phyloP scores from a whole-genome alignment of 2,329 filamentous ascomycete genomes.

The Xylaria sp. region DNA sequence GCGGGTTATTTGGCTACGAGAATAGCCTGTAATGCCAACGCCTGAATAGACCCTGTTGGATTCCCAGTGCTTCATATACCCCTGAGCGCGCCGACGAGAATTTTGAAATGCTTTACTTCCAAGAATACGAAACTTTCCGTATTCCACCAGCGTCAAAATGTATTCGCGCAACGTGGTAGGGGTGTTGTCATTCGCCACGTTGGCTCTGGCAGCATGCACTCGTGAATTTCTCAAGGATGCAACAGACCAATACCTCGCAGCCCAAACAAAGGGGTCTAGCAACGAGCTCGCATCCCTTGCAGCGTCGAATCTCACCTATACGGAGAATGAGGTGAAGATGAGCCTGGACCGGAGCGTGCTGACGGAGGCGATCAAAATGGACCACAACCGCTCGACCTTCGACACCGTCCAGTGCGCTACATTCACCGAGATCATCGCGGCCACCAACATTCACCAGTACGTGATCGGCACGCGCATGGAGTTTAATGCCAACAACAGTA shows the following conservation, averaged over 20 bases:
- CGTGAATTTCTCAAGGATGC: constrained; percentile 40
- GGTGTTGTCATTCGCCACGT: constrained; percentile 4
- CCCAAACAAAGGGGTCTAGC: constrained; percentile 41
- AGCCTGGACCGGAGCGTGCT: constrained; percentile 43
- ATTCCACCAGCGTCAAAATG: not conserved
- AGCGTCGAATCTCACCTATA: constrained; percentile 42
- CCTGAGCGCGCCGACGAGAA: not conserved
- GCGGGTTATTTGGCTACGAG: constrained; percentile 16
- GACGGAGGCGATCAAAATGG: constrained; percentile 47
- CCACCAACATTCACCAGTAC: constrained; percentile 48
- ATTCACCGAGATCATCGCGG: constrained; percentile 54
- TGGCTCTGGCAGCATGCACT: constrained; percentile 26
- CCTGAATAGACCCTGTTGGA: not conserved
- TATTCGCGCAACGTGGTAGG: not conserved
- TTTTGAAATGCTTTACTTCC: not conserved
- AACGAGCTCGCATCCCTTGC: constrained; percentile 32
- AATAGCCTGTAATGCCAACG: constrained; percentile 20
- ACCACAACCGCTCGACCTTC: constrained; percentile 49
- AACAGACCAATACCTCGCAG: constrained; percentile 42
- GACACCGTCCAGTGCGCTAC: constrained; percentile 52
- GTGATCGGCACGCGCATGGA: constrained; percentile 49
- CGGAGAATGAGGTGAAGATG: constrained; percentile 48
- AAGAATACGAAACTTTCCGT: not conserved
- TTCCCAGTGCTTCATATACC: not conserved
- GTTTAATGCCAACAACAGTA: constrained; percentile 40